Base-by-base conservation (phyloP, 139 green algal genomes). In the Trebouxia sp. region DNA sequence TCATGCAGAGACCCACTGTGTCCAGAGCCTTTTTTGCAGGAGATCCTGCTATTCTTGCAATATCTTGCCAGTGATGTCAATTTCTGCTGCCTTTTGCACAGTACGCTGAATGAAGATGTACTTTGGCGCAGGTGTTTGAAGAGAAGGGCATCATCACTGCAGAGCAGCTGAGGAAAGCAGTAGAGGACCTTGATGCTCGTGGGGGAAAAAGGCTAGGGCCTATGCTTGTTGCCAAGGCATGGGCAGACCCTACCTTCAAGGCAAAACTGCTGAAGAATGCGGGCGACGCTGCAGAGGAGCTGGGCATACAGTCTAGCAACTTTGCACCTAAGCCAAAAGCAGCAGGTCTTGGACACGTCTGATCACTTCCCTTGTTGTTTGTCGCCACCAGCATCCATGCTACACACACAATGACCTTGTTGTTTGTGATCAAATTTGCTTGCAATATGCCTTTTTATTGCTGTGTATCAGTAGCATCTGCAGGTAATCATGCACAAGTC, bases 201-300 rank as follows among this genome's bases (percentile, higher is more conserved):
- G 69, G 69, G 2, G 26, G n/a, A n/a, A 77, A 77, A 41, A n/a
- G 43, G 24, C 41, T 77, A 38, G 69, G 69, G 5, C 41, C 69
- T 22, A 51, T 41, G 41, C 75, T 91, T 42, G 83, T 91, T 41
- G 87, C 83, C 7, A 66, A 69, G 12, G 85, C 85, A 5, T 91
- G 87, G 87, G 37, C 66, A 8, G 87, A 91, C 79, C 58, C 76
- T 0, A 75, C 66, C 6, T 91, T 89, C 85, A 91, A 91, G 56
- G 75, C 69, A 45, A 67, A 75, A 9, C 79, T 89, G 56, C 79
- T 89, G 47, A 30, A 24, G 9, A 79, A 86, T 22, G 80, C 50
- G 15, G 43, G 15, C 1, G 78, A 75, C 41, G 87, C 87, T 22
- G 83, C 81, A 43, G 81, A 80, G 8, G 82, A 88, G 76, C 65